These are phyloP conservation scores for Golubevia sp. DNA, from an alignment of 1,284 basidiomycete species.

Conservation along the genomic window DNA sequence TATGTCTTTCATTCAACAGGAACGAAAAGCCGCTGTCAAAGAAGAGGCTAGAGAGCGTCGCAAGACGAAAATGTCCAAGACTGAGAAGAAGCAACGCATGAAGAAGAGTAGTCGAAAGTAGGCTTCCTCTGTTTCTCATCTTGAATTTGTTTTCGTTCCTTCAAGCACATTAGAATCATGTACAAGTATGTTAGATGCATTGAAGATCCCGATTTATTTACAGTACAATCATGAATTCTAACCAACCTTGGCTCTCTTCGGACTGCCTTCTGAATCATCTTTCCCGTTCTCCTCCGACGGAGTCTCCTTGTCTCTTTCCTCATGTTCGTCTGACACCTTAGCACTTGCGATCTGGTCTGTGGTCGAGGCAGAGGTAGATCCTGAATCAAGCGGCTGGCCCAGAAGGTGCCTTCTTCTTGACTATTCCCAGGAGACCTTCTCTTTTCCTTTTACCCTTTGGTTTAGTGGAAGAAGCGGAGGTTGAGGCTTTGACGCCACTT, in stretches of 20 bases:
- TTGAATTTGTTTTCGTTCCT: too few species aligned
- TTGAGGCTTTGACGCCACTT: neutral
- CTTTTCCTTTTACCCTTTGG: neutral
- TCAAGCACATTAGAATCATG: too few species aligned
- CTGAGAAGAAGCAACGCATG: slow-evolving; percentile 47
- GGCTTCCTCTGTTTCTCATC: neutral
- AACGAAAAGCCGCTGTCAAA: slow-evolving; percentile 24
- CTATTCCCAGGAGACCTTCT: neutral
- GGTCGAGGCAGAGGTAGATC: neutral
- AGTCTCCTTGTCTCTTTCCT: neutral
- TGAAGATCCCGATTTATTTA: too few species aligned
- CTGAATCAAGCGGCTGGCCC: neutral
- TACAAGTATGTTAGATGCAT: too few species aligned
- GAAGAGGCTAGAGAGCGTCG: slow-evolving; percentile 43
- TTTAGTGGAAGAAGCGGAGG: neutral
- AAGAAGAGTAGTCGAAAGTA: slow-evolving; percentile 33
- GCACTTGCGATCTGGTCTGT: too few species aligned
- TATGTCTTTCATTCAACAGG: slow-evolving; percentile 4
- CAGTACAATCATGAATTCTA: too few species aligned
- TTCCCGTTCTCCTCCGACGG: neutral
- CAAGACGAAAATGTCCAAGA: slow-evolving; percentile 58
- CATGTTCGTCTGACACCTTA: neutral
- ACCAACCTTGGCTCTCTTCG: neutral
- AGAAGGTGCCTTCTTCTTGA: neutral
- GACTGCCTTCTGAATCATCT: neutral